Evolutionary conservation across 768 basidiomycete species (phyloP), one percentile per base, ranked within the genome.

Genomic region (Lyophyllum decastes): DNA sequence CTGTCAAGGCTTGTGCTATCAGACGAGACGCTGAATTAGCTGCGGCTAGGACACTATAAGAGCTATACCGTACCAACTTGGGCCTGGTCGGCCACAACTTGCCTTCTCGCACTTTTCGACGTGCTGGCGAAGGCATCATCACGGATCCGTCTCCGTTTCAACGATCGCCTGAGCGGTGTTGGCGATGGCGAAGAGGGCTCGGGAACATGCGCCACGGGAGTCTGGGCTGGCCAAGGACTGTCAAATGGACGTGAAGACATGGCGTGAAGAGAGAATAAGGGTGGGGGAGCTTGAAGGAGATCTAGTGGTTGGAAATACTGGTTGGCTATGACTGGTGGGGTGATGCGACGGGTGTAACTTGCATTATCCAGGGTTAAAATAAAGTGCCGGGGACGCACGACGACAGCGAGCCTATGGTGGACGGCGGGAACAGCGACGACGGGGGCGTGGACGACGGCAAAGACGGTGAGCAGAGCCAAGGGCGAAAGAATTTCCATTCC

Each of bases 161-260:
- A 59, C 59, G 72, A 66, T 59, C 66, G 57, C 49, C 55, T 62
- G 54, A 50, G 66, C 44, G 59, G 55, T 58, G 45, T n/a, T 49
- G 52, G 27, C 56, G 46, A 35, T 57, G 58, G 26, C 40, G 57
- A n/a, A 7, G 35, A n/a, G 49, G 45, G 34, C 54, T 48, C 30
- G 46, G 47, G 34, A 53, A 51, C 45, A 26, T 30, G 35, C n/a
- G 72, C 68, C 12, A 64, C 30, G 14, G 73, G 54, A 0, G 82
- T 85, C 67, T 68, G 73, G 11, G 58, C 59, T 34, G 84, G 84
- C 81, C 81, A 82, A 50, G 74, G 79, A 46, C 61, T 66, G 55
- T 72, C 58, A 21, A 66, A 67, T 16, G 71, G 65, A 57, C 69
- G 66, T 45, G 71, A 59, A 44, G 72, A 49, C 80, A 84, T 84